These are phyloP conservation scores for Trichoderma endophyticum DNA, from an alignment of 2,329 filamentous ascomycete species.

Conservation along the genomic window DNA sequence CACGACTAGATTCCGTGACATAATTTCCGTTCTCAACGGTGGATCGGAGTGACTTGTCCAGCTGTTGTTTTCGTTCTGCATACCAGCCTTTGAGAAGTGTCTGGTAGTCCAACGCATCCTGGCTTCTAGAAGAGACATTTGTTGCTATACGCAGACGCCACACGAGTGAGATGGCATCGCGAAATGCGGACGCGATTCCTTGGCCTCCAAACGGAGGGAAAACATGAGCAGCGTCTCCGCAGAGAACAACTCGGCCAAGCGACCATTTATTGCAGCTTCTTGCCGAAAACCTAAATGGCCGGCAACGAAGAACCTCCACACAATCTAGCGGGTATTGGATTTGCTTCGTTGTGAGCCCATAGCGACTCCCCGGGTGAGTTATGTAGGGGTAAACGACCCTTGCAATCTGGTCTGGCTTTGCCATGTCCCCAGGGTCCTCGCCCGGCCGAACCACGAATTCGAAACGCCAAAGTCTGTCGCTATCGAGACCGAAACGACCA, in stretches of 20 bases:
- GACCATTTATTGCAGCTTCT: conserved; percentile 47
- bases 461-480: conserved; percentile 43
- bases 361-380: conserved; percentile 24
- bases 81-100: conserved; percentile 19
- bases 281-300: conserved; percentile 42
- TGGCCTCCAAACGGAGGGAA: conserved; percentile 45
- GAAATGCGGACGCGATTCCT: conserved; percentile 35
- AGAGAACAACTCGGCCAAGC: conserved; percentile 39
- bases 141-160: conserved; percentile 30
- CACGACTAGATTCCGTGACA: conserved; percentile 7
- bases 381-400: conserved; percentile 24
- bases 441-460: conserved; percentile 29
- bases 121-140: neutral
- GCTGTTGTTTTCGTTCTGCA: conserved; percentile 23
- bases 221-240: conserved; percentile 50
- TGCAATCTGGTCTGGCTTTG: conserved; percentile 25
- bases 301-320: conserved; percentile 43
- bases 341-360: conserved; percentile 14
- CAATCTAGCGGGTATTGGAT: conserved; percentile 35
- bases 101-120: neutral
- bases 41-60: conserved; percentile 20
- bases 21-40: conserved; percentile 21
- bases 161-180: conserved; percentile 34
- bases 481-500: conserved; percentile 42
- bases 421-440: conserved; percentile 20